Evolutionary conservation across 148 eudicot species (phyloP).

Genomic region (Agrostemma githago): DNA sequence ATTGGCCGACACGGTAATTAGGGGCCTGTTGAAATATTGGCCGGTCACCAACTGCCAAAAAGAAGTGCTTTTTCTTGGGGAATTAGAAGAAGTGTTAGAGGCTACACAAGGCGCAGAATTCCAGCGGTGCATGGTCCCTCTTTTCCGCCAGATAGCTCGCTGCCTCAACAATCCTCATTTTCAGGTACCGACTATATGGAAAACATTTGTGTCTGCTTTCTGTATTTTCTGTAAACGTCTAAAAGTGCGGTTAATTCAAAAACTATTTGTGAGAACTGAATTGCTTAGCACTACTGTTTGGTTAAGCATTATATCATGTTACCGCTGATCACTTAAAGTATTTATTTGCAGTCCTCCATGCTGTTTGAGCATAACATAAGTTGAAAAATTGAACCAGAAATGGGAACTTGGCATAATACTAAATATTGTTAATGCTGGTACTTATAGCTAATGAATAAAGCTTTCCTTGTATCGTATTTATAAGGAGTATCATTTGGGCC

Average conservation of each 20-base stretch:
- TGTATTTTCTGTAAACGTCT: background rate
- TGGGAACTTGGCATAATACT: background rate
- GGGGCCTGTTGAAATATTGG: conserved; percentile 76
- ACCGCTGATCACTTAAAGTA: background rate
- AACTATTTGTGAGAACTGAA: background rate
- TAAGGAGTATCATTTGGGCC: background rate
- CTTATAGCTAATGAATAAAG: background rate
- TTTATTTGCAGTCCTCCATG: background rate
- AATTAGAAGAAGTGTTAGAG: conserved; percentile 69
- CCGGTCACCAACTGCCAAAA: conserved; percentile 68
- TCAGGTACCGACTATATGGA: conserved; percentile 38
- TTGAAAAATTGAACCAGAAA: background rate
- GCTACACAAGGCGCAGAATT: conserved; percentile 62
- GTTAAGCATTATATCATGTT: background rate
- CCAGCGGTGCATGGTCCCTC: conserved; percentile 64
- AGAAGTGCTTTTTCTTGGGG: conserved; percentile 66
- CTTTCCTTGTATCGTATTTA: background rate
- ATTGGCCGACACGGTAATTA: conserved; percentile 56
- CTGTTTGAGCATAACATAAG: background rate
- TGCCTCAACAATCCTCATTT: conserved; percentile 57
- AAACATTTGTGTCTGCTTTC: background rate
- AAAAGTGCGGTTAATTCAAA: background rate
- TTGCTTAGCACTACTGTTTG: background rate
- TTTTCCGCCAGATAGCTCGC: conserved; percentile 54
- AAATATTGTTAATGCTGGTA: background rate